Conservation (phyloP, 305 asterid species). For the Solanum hybrid region DNA sequence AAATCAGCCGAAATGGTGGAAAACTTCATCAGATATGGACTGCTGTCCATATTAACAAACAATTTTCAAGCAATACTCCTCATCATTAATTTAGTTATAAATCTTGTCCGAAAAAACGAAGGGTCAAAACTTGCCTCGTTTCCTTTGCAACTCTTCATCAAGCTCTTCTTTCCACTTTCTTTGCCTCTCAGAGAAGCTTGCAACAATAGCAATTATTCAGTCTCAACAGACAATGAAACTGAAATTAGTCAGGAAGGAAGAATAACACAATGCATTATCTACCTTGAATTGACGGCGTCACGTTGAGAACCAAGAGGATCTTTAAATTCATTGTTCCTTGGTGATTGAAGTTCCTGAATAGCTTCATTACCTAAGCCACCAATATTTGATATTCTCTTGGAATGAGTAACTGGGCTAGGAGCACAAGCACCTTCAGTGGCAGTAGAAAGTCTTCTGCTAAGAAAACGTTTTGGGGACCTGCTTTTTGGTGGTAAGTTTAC, state of each 20-base stretch:
- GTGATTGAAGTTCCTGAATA: conserved; percentile 42
- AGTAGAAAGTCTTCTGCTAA: conserved; percentile 65
- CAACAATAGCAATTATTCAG: conserved; percentile 7
- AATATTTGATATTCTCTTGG: conserved; percentile 62
- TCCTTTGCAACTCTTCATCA: conserved; percentile 77
- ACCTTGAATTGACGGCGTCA: conserved; percentile 73
- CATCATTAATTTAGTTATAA: not conserved
- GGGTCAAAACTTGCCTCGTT: conserved; percentile 54
- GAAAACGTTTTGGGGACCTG: conserved; percentile 67
- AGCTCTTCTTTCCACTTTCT: conserved; percentile 96
- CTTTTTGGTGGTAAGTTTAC: conserved; percentile 84
- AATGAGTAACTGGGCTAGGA: conserved; percentile 53
- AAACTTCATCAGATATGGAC: not conserved
- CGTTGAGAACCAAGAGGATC: conserved; percentile 43
- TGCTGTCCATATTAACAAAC: not conserved
- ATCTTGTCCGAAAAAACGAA: not conserved
- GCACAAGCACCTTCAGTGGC: conserved; percentile 52
- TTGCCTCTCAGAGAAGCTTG: conserved; percentile 55
- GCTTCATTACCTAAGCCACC: conserved; percentile 40
- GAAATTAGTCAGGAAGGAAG: conserved; percentile 1
- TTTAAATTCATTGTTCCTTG: conserved; percentile 25
- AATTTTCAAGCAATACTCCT: not conserved
- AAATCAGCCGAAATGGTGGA: not conserved
- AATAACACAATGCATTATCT: not conserved
- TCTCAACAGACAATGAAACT: not conserved